phyloP scores from a whole-genome alignment of 208 protist species.

The Sergeia podlipaevii region DNA sequence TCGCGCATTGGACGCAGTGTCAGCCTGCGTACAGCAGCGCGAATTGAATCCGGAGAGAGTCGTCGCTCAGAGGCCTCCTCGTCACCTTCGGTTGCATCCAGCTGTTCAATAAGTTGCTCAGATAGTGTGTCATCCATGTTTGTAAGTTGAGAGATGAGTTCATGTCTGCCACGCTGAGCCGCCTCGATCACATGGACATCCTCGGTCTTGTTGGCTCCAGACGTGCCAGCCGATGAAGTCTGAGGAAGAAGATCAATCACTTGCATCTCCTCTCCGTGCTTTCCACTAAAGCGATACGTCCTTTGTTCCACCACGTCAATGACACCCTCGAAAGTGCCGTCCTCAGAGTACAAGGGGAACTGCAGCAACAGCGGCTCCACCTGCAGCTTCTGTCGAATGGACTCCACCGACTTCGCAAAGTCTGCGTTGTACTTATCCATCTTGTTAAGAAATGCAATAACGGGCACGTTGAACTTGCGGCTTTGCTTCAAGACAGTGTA shows the following conservation, averaged over 20 bases:
- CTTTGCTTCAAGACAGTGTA: conserved; percentile 90
- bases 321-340: conserved; percentile 77
- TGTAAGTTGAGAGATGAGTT: conserved; percentile 63
- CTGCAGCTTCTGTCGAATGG: conserved; percentile 77
- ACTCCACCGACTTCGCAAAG: conserved; percentile 58
- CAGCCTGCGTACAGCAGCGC: conserved; percentile 56
- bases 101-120: conserved; percentile 51
- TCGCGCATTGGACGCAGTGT: conserved; percentile 20
- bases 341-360: conserved; percentile 71
- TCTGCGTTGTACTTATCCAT: conserved; percentile 95
- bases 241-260: conserved; percentile 2
- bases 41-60: conserved; percentile 45
- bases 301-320: conserved; percentile 86
- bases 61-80: conserved; percentile 59
- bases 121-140: conserved; percentile 61
- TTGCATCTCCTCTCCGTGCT: conserved; percentile 43
- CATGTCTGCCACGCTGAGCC: conserved; percentile 33
- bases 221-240: background rate
- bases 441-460: conserved; percentile 94
- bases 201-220: conserved; percentile 18
- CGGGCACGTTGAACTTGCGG: conserved; percentile 74
- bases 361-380: conserved; percentile 88
- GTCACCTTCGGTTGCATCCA: conserved; percentile 72
- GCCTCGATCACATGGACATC: conserved; percentile 32
- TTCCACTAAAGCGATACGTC: conserved; percentile 54